phyloP scores from a whole-genome alignment of 306 rosid species.

The Albizia julibrissin region DNA sequence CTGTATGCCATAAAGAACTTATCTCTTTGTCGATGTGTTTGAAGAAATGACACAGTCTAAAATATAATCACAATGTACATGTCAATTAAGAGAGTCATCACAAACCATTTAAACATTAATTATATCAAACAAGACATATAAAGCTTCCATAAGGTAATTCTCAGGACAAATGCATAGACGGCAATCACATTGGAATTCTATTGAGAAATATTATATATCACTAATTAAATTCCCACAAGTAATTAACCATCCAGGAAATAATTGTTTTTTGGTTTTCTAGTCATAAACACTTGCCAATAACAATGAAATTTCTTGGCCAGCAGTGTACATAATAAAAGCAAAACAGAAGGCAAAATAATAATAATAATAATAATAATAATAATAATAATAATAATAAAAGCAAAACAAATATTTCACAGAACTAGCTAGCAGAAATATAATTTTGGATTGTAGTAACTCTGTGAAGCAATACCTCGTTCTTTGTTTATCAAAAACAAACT shows the following conservation, averaged over 20 bases:
- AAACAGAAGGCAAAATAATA: not conserved
- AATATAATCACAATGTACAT: no score
- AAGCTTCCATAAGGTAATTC: no score
- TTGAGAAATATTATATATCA: no score
- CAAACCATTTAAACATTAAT: no score
- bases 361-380: not conserved
- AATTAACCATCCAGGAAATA: not conserved
- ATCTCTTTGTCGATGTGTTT: no score
- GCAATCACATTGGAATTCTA: no score
- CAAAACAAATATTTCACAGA: not conserved
- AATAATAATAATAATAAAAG: not conserved
- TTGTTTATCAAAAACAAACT: slow-evolving; percentile 8
- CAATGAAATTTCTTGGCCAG: not conserved
- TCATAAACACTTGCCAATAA: not conserved
- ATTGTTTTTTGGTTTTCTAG: not conserved
- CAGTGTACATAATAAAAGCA: not conserved
- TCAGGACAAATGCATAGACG: no score
- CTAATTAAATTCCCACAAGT: not conserved
- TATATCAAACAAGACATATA: no score
- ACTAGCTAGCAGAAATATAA: not conserved
- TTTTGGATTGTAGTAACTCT: not conserved
- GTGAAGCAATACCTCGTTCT: not conserved
- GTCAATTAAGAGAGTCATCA: no score
- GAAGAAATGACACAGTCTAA: no score
- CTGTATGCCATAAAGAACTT: no score